These are phyloP conservation scores for Nemania sp. DNA, from an alignment of 2,329 filamentous ascomycete species.

Conservation along the genomic window DNA sequence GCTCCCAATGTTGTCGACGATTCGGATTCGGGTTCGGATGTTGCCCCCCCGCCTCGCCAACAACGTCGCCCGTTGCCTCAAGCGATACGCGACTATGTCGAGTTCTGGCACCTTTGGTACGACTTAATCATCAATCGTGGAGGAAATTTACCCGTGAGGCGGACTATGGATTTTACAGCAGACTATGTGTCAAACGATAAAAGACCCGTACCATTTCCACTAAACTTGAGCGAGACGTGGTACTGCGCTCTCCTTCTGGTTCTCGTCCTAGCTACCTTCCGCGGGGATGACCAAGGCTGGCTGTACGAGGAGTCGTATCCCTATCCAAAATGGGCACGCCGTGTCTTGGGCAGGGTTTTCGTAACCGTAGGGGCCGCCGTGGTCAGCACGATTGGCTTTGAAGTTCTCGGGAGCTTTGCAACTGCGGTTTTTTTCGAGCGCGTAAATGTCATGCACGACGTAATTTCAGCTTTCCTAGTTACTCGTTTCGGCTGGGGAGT, in stretches of 20 bases:
- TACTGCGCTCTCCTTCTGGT: conserved; percentile 34
- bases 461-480: conserved; percentile 26
- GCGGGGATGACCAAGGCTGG: conserved; percentile 35
- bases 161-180: not conserved
- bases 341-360: conserved; percentile 35
- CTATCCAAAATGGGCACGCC: conserved; percentile 30
- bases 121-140: conserved; percentile 39
- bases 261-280: conserved; percentile 32
- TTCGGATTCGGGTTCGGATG: too few species aligned
- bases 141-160: not conserved
- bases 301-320: conserved; percentile 26
- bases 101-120: conserved; percentile 11
- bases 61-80: too few species aligned
- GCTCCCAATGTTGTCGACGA: too few species aligned
- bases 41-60: too few species aligned
- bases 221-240: conserved; percentile 39
- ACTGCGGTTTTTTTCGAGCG: not conserved
- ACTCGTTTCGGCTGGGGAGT: conserved; percentile 34
- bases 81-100: conserved; percentile 14
- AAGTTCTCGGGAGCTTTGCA: conserved; percentile 36
- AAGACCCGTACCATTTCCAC: conserved; percentile 39
- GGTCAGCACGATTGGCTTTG: conserved; percentile 43
- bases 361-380: conserved; percentile 39
- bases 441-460: not conserved
- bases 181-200: conserved; percentile 19